Conservation (phyloP, 2,329 filamentous ascomycete species). For the Teratosphaeria gauchensis region DNA sequence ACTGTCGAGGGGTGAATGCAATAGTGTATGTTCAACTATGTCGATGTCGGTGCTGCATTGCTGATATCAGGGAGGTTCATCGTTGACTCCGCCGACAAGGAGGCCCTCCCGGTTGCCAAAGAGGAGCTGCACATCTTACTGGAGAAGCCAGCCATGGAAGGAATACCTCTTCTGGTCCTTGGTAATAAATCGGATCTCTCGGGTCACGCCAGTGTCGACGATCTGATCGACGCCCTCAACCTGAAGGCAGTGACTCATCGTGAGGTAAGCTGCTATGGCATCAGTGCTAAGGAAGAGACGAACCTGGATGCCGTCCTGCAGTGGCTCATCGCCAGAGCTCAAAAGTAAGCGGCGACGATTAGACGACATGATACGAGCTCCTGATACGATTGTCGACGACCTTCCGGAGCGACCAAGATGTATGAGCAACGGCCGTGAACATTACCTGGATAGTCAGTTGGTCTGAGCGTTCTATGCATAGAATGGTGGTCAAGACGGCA, state of each 20-base stretch:
- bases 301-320: conserved; percentile 95
- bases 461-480: conserved; percentile 2
- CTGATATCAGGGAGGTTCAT: conserved; percentile 56
- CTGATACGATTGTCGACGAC: conserved; percentile 3
- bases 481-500: conserved; percentile 12
- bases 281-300: conserved; percentile 97
- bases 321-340: conserved; percentile 88
- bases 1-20: conserved; percentile 93
- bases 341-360: conserved; percentile 41
- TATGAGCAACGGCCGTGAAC: conserved; percentile 2
- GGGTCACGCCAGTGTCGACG: conserved; percentile 85
- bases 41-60: background rate
- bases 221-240: conserved; percentile 86
- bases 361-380: conserved; percentile 1
- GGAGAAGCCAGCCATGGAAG: conserved; percentile 71
- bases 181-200: conserved; percentile 95
- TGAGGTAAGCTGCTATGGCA: conserved; percentile 96
- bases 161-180: conserved; percentile 85
- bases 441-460: conserved; percentile 1
- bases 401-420: conserved; percentile 1
- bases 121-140: conserved; percentile 89
- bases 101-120: conserved; percentile 70
- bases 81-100: conserved; percentile 84
- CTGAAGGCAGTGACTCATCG: conserved; percentile 81
- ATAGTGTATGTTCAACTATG: conserved; percentile 57